phyloP scores from a whole-genome alignment of 2,329 filamentous ascomycete species.

The Chaetothyriales sp. region DNA sequence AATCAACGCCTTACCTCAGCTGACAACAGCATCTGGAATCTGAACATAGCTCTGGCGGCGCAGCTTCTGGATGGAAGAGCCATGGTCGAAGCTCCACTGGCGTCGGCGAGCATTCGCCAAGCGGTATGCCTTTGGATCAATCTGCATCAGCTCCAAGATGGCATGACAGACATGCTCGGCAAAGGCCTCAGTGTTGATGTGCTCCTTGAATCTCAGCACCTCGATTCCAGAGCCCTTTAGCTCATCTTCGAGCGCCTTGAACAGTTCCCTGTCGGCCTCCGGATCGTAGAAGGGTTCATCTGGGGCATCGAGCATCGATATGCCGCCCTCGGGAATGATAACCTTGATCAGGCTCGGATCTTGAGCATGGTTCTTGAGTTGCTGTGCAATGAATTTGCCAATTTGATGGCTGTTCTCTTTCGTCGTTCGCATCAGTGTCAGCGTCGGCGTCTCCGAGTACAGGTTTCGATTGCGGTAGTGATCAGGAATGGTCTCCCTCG shows the following conservation, averaged over 20 bases:
- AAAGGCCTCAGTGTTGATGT: slow-evolving; percentile 41
- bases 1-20: neutral
- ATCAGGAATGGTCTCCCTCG: slow-evolving; percentile 39
- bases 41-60: slow-evolving; percentile 12
- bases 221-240: slow-evolving; percentile 35
- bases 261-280: slow-evolving; percentile 34
- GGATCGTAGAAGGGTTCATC: slow-evolving; percentile 39
- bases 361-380: slow-evolving; percentile 32
- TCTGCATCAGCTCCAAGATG: slow-evolving; percentile 14
- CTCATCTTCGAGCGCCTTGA: slow-evolving; percentile 33
- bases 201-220: slow-evolving; percentile 34
- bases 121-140: slow-evolving; percentile 13
- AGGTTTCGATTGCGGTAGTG: slow-evolving; percentile 37
- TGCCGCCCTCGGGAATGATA: slow-evolving; percentile 43
- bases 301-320: slow-evolving; percentile 45
- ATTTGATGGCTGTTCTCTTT: slow-evolving; percentile 41
- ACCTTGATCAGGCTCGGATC: slow-evolving; percentile 35
- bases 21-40: slow-evolving; percentile 8
- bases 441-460: slow-evolving; percentile 50
- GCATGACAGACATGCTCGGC: slow-evolving; percentile 22
- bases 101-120: slow-evolving; percentile 13
- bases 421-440: slow-evolving; percentile 52
- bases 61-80: slow-evolving; percentile 9
- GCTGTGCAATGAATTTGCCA: slow-evolving; percentile 41
- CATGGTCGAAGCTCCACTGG: slow-evolving; percentile 17